These are phyloP conservation scores for Amoebophrya sp. DNA, from an alignment of 169 alveolate species.

Conservation along the genomic window DNA sequence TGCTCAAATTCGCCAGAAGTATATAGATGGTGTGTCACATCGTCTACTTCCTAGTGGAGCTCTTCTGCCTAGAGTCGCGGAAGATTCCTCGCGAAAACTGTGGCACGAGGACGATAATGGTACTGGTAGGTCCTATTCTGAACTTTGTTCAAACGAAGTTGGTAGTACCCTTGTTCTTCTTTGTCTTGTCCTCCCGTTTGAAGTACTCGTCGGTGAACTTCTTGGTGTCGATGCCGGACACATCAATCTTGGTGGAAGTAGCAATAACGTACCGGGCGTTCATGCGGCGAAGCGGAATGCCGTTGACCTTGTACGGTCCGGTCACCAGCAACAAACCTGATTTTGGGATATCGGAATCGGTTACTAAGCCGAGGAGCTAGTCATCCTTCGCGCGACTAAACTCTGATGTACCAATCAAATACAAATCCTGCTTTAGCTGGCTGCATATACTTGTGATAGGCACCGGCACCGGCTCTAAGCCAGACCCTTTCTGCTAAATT, in stretches of 20 bases:
- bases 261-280: slow-evolving; percentile 86
- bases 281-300: slow-evolving; percentile 92
- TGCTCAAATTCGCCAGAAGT: no score
- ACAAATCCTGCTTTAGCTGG: no score
- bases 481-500: no score
- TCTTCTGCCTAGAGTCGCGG: slow-evolving; percentile 6
- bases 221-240: slow-evolving; percentile 45
- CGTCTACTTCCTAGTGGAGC: background rate
- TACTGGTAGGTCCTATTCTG: background rate
- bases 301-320: slow-evolving; percentile 88
- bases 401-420: background rate
- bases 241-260: slow-evolving; percentile 77
- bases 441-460: no score
- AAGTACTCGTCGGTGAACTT: slow-evolving; percentile 55
- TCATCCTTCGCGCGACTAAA: no score
- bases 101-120: background rate
- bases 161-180: slow-evolving; percentile 10
- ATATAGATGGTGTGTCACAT: slow-evolving; percentile 6
- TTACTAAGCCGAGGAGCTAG: no score
- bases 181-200: slow-evolving; percentile 32
- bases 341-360: no score
- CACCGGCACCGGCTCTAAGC: no score
- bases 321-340: slow-evolving; percentile 86
- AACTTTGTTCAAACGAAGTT: background rate
- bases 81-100: background rate